Evolutionary conservation across 2,329 filamentous ascomycete species (phyloP), one percentile per base, ranked within the genome.

Genomic region (Clonostachys chloroleuca): DNA sequence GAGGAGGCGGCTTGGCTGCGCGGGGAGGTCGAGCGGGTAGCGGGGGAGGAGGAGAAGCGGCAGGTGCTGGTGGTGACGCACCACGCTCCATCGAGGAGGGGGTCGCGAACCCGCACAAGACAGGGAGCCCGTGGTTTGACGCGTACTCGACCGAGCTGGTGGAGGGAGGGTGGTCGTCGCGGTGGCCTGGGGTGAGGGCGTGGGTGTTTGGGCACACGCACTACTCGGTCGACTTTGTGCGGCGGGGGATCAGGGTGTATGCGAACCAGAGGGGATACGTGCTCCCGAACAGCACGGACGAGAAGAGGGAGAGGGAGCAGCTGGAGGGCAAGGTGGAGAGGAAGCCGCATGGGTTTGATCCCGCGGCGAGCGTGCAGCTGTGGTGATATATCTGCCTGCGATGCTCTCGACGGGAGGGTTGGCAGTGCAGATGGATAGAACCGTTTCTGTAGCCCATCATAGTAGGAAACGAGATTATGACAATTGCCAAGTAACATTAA

Each of bases 91-190:
- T 73, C 65, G n/a, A 52, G 76, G 1, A 51, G 68, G 41, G 67
- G 7, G 74, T 75, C 3, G 75, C 78, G 1, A 65, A 66, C 3
- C 78, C 78, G 0, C 66, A 73, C 51, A 64, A 84, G 44, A 54
- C 64, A 4, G 58, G 65, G 14, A 77, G 67, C 18, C 68, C 72
- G 0, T 75, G 72, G 67, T 66, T 61, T 3, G 66, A 66, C 8
- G 78, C 73, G 0, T 84, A 81, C 57, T 74, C 70, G 5, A 81
- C 77, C 1, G 74, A 82, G 47, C 51, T 70, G 7, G 17, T 69
- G 5, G 47, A 49, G 1, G 20, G 20, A 34, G 49, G 36, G 14
- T 39, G 36, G 36, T n/a, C 7, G 14, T n/a, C 3, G 57, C 24
- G 17, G 34, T 67, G 65, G 60, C 50, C 52, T 33, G 54, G 56